phyloP scores from a whole-genome alignment of 116 monocot species.

The Iris pallida region DNA sequence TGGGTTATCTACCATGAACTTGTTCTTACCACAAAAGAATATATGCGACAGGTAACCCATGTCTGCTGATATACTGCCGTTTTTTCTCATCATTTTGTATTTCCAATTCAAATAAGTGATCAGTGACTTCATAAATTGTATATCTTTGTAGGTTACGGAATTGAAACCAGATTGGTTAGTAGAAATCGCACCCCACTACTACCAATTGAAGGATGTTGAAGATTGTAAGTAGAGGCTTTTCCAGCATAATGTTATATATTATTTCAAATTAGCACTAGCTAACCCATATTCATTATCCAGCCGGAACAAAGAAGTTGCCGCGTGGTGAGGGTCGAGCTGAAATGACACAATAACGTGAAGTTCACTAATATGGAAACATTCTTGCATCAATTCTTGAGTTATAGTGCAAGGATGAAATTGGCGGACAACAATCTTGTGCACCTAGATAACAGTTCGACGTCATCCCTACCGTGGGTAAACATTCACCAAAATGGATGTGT shows the following conservation, averaged over 20 bases:
- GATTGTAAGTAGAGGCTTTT: constrained; percentile 41
- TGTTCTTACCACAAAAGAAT: constrained; percentile 92
- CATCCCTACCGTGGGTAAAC: too few relatives aligned
- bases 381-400: too few relatives aligned
- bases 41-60: constrained; percentile 82
- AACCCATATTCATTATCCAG: constrained; percentile 12
- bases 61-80: neutral
- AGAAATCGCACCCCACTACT: constrained; percentile 96
- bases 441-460: too few relatives aligned
- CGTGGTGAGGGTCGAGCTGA: constrained; percentile 50
- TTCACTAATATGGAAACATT: too few relatives aligned
- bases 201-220: constrained; percentile 94
- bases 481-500: too few relatives aligned
- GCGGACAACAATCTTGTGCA: too few relatives aligned
- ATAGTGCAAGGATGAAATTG: too few relatives aligned
- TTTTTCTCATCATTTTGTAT: neutral
- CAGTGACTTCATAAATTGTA: neutral
- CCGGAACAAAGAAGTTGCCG: constrained; percentile 73
- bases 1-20: constrained; percentile 95
- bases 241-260: too few relatives aligned
- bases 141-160: constrained; percentile 61
- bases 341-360: constrained; percentile 1
- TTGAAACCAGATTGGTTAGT: constrained; percentile 91
- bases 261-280: too few relatives aligned
- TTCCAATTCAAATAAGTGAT: neutral